These are phyloP conservation scores for Penstemon barbatus DNA, from an alignment of 257 asterid species.

Conservation along the genomic window DNA sequence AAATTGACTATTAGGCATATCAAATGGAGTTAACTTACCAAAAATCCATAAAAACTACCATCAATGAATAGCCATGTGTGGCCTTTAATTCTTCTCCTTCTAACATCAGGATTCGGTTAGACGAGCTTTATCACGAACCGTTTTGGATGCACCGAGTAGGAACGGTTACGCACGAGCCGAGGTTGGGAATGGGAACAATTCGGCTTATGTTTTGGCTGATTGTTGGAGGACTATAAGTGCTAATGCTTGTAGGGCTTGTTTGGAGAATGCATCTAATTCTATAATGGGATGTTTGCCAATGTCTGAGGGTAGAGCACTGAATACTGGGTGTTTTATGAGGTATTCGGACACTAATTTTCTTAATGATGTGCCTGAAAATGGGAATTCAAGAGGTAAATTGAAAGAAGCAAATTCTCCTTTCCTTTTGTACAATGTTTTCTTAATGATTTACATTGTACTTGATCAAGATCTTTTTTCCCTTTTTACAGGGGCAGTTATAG, in stretches of 20 bases:
- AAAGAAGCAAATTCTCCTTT: not conserved
- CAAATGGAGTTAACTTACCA: too few relatives aligned
- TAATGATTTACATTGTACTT: not conserved
- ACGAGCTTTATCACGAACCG: constrained; percentile 46
- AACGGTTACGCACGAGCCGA: constrained; percentile 49
- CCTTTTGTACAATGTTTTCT: not conserved
- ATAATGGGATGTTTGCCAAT: constrained; percentile 56
- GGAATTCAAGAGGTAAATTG: constrained; percentile 61
- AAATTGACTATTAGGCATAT: too few relatives aligned
- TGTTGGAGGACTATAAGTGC: constrained; percentile 62
- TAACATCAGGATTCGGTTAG: constrained; percentile 22
- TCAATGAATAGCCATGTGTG: too few relatives aligned
- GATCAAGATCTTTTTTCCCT: constrained; percentile 14
- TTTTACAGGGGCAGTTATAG: constrained; percentile 52
- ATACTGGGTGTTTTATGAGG: constrained; percentile 70
- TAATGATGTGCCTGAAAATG: constrained; percentile 45
- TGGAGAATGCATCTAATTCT: constrained; percentile 52
- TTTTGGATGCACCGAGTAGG: constrained; percentile 39
- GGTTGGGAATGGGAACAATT: constrained; percentile 25
- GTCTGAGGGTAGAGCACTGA: constrained; percentile 63
- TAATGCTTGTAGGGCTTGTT: constrained; percentile 51
- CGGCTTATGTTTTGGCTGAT: constrained; percentile 56
- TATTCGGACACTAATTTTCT: constrained; percentile 65
- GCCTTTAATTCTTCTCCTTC: too few relatives aligned
- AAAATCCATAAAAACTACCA: too few relatives aligned